Percentiles rank a stretch among this genome's conserved stretches.
Conservation (phyloP, 2,329 filamentous ascomycete genomes). For the Calonectria naviculata region DNA sequence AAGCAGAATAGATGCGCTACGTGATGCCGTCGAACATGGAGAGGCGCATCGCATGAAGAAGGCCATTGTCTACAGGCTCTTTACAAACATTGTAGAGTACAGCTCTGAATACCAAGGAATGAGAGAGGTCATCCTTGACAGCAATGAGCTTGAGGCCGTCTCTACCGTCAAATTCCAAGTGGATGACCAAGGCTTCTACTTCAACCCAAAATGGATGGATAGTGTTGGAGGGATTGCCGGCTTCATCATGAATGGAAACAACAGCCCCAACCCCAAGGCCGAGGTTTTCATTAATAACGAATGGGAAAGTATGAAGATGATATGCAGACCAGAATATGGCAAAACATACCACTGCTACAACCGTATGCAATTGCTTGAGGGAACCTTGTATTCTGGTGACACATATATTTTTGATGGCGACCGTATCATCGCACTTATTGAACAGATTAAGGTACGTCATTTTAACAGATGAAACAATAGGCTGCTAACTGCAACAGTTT, state of each 20-base stretch:
- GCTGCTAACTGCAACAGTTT: constrained; percentile 5
- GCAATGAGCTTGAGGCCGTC: constrained; percentile 34
- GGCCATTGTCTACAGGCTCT: constrained; percentile 71
- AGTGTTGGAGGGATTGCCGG: constrained; percentile 69
- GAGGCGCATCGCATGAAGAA: constrained; percentile 34
- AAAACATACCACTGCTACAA: constrained; percentile 68
- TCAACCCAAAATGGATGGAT: constrained; percentile 69
- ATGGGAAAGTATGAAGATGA: constrained; percentile 65
- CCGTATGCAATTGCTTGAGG: constrained; percentile 65
- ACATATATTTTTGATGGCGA: constrained; percentile 67
- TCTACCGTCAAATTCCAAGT: constrained; percentile 64
- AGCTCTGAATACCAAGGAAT: constrained; percentile 65
- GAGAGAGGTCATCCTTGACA: constrained; percentile 65
- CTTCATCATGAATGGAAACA: constrained; percentile 70
- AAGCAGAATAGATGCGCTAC: constrained; percentile 67
- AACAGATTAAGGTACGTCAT: constrained; percentile 62
- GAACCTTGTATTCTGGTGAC: constrained; percentile 55
- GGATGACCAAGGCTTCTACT: constrained; percentile 58
- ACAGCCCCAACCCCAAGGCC: constrained; percentile 58
- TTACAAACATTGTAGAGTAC: constrained; percentile 66
- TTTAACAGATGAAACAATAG: background rate
- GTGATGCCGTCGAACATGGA: constrained; percentile 38
- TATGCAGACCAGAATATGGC: constrained; percentile 28
- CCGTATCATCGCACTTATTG: constrained; percentile 57
- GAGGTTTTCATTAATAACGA: constrained; percentile 71